Percentiles rank a stretch among this genome's conserved stretches.
These are phyloP conservation scores for Ploettnerulaceae sp. DNA, from an alignment of 2,329 filamentous ascomycete genomes.

Conservation along the genomic window DNA sequence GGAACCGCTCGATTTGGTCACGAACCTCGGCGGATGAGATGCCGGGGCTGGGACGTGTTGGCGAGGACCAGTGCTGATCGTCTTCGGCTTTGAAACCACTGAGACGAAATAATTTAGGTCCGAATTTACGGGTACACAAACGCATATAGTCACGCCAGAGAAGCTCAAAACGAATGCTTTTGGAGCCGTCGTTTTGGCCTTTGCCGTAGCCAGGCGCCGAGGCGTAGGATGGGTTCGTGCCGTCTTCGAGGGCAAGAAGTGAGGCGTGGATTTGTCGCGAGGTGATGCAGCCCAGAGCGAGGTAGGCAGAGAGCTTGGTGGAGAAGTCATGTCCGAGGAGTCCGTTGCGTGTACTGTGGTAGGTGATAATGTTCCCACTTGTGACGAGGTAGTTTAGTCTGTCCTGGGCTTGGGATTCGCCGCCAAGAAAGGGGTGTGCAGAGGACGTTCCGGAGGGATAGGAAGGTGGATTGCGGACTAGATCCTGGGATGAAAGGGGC, in stretches of 20 bases:
- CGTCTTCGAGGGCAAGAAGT: slow-evolving; percentile 67
- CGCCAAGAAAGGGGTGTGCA: slow-evolving; percentile 64
- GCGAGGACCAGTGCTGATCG: slow-evolving; percentile 33
- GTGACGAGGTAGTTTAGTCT: slow-evolving; percentile 57
- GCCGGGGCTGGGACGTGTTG: slow-evolving; percentile 21
- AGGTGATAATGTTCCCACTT: slow-evolving; percentile 55
- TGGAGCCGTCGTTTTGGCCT: slow-evolving; percentile 69
- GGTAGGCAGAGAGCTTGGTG: slow-evolving; percentile 70
- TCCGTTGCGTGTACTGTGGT: slow-evolving; percentile 68
- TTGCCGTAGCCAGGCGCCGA: slow-evolving; percentile 49
- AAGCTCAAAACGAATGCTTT: slow-evolving; percentile 65
- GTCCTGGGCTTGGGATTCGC: slow-evolving; percentile 54
- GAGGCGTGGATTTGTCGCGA: slow-evolving; percentile 66
- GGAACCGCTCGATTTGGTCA: slow-evolving; percentile 52
- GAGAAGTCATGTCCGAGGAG: slow-evolving; percentile 66
- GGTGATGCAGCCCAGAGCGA: slow-evolving; percentile 68
- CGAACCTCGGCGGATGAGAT: slow-evolving; percentile 40
- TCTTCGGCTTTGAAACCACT: slow-evolving; percentile 54
- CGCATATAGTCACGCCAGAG: slow-evolving; percentile 81
- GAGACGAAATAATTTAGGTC: slow-evolving; percentile 56
- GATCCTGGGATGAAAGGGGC: slow-evolving; percentile 48
- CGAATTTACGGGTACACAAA: slow-evolving; percentile 67
- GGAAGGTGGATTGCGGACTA: slow-evolving; percentile 47
- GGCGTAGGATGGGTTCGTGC: slow-evolving; percentile 35
- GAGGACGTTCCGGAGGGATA: slow-evolving; percentile 50